These are phyloP conservation scores for Cylindrodendrum hubeiense DNA, from an alignment of 2,329 filamentous ascomycete genomes.

Conservation along the genomic window DNA sequence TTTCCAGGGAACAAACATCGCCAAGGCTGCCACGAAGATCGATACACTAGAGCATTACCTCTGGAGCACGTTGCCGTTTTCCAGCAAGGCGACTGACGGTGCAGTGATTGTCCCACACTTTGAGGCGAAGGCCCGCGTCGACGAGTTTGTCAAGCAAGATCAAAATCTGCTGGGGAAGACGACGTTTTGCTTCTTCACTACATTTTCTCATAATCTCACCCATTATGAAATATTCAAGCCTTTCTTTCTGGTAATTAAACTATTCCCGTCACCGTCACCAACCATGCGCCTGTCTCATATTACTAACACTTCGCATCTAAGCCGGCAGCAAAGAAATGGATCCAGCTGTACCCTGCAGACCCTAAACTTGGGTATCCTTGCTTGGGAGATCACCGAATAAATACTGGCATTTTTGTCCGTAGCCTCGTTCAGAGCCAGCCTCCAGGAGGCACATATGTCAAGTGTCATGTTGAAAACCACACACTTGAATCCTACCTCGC, in stretches of 20 bases:
- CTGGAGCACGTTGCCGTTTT: conserved; percentile 10
- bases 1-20: conserved; percentile 1
- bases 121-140: conserved; percentile 10
- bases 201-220: neutral
- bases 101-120: conserved; percentile 8
- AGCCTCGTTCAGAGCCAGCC: neutral
- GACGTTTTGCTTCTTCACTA: conserved; percentile 1
- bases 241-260: neutral
- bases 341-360: neutral
- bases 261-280: too few relatives aligned
- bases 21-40: neutral
- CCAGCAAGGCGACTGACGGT: neutral
- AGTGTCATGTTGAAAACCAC: neutral
- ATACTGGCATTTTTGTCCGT: neutral
- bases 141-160: neutral
- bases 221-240: neutral
- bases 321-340: neutral
- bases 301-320: neutral
- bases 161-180: neutral
- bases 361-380: neutral
- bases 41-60: conserved; percentile 2
- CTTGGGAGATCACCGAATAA: neutral
- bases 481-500: conserved; percentile 4
- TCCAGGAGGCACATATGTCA: neutral
- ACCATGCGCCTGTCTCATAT: too few relatives aligned